Evolutionary conservation across 495 filamentous ascomycete species (phyloP), one percentile per base, ranked within the genome.

Genomic region (Neurospora tetraspora): DNA sequence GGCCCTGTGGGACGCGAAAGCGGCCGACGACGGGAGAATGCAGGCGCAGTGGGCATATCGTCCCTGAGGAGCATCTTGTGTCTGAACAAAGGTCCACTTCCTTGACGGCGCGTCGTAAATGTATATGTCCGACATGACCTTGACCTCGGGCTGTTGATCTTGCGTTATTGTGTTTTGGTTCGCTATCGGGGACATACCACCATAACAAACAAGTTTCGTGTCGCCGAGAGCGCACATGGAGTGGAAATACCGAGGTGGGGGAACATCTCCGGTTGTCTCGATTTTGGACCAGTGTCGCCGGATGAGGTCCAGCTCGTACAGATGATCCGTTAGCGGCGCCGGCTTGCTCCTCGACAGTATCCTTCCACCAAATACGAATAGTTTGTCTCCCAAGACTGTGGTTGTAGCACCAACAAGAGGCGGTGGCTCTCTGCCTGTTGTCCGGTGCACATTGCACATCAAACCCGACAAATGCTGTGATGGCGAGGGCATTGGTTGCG

Each of bases 91-190:
- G 47, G 91, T 94, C 96, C 96, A 99, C 39, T 88, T 91, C 75
- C 87, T 90, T 0, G 92, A 90, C 8, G 88, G 86, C n/a, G 96
- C 93, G 79, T 99, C 96, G 77, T 92, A 98, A 8, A 99, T 94
- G 80, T 98, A 93, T 71, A 99, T 94, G 84, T 99, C 96, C 10
- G 94, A 96, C 94, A 98, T 97, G 71, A 99, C 96, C 6, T 95
- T 90, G 9, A 98, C 92, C 80, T 98, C 96, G 36, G 93, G 90
- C 74, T 96, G 93, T 36, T 89, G 82, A 68, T 95, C 93, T 73
- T 88, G 85, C 0, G 86, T 81, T 69, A 82, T 75, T 70, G 83
- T 76, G 71, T 84, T 77, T 81, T 89, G 75, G 59, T 80, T 83
- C 8, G 88, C 83, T 5, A 90, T 89, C 14, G 94, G 95, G 7